Evolutionary conservation across 768 basidiomycete species (phyloP), one percentile per base, ranked within the genome.

Genomic region (Paxillus involutus): DNA sequence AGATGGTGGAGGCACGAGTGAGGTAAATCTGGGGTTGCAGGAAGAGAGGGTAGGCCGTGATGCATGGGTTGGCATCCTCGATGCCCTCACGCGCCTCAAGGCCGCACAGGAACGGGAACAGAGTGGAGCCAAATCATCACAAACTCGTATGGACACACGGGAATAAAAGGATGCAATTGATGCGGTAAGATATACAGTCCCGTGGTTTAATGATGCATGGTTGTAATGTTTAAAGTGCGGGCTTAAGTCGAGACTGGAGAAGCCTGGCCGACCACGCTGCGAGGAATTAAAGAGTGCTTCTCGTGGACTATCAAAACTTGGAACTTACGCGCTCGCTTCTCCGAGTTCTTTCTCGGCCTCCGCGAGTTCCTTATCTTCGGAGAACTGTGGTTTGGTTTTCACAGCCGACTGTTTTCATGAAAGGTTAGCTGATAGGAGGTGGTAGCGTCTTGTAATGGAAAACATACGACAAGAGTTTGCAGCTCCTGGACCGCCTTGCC

Each of bases 41-140:
- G 89, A 91, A 71, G 86, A 86, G 65, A 77, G 89, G 46, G 74
- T 87, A 9, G 88, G 89, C 57, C 75, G 85, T 4, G 85, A 89
- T 66, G 88, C 90, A 53, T 92, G 90, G 90, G 78, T 80, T 50
- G 84, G 84, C 17, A 84, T 91, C 52, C 75, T 90, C 14, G 77
- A 82, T 57, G 86, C 88, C 57, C 79, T 92, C 39, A 76, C 71
- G 50, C 79, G 83, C 48, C 75, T 91, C 63, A 86, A 84, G 69
- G 78, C 75, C 33, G 75, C 73, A 36, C 67, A 66, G 49, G 69
- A 69, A 48, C 50, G 53, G n/a, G 72, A 70, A 32, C 48, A 26
- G 26, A 26, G 45, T 9, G 30, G 21, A 41, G 24, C 45, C 6
- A 30, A 52, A 46, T 44, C 55, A 30, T 52, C 66, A 52, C 54